Conservation (phyloP, 495 filamentous ascomycete genomes). For the Pyronema omphalodes region DNA sequence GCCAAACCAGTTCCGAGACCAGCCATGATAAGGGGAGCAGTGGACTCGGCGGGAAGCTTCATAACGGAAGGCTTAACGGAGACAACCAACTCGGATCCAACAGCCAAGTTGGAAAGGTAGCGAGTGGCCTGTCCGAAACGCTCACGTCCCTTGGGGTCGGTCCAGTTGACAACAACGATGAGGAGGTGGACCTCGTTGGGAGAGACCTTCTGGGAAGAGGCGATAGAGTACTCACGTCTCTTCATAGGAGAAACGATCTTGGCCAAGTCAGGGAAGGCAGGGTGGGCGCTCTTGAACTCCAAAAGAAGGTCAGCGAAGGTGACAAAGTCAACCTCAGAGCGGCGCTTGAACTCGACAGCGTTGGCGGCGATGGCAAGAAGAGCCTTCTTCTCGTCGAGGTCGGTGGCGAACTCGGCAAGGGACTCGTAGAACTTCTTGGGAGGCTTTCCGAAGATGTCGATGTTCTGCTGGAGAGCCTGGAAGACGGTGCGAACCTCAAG, state of each 20-base stretch:
- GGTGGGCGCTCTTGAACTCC: conserved; percentile 76
- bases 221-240: conserved; percentile 93
- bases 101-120: conserved; percentile 55
- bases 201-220: conserved; percentile 81
- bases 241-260: conserved; percentile 82
- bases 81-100: conserved; percentile 64
- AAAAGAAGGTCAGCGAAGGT: conserved; percentile 83
- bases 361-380: conserved; percentile 62
- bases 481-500: conserved; percentile 84
- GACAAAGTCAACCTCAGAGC: conserved; percentile 78
- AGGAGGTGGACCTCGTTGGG: conserved; percentile 77
- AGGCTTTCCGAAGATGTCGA: conserved; percentile 92
- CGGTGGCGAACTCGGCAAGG: conserved; percentile 66
- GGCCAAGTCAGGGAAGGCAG: conserved; percentile 74
- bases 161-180: conserved; percentile 95
- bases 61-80: conserved; percentile 95
- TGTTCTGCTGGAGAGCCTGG: conserved; percentile 78
- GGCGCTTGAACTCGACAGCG: conserved; percentile 82
- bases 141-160: conserved; percentile 68
- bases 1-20: conserved; percentile 96
- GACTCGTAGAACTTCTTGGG: conserved; percentile 95
- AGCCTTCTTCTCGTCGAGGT: conserved; percentile 63
- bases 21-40: conserved; percentile 92
- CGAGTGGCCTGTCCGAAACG: conserved; percentile 84
- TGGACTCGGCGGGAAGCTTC: conserved; percentile 59